Evolutionary conservation across 495 filamentous ascomycete genomes (phyloP).

Genomic region (Tricharina praecox): DNA sequence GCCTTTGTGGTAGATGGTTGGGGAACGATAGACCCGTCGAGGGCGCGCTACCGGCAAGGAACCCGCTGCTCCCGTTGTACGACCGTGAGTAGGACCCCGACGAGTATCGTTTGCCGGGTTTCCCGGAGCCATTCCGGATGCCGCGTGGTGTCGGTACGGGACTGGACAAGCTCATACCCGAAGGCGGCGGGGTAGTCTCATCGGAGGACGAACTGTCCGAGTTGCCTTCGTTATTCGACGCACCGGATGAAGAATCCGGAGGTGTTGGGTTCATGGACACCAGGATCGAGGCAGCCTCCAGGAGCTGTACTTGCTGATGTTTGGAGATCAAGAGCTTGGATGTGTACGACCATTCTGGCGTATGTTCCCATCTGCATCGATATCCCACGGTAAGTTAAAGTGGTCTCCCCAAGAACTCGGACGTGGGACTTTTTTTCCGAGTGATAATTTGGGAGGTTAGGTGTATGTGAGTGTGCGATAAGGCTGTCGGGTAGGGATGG

Average conservation of each 20-base stretch:
- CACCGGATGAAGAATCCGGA: constrained; percentile 34
- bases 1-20: constrained; percentile 18
- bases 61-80: constrained; percentile 10
- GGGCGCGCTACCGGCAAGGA: constrained; percentile 25
- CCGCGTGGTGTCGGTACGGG: constrained; percentile 23
- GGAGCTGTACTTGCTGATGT: constrained; percentile 95
- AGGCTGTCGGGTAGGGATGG: not conserved
- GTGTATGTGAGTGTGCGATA: no score
- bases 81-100: constrained; percentile 24
- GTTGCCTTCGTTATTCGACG: constrained; percentile 20
- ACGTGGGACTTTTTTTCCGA: not conserved
- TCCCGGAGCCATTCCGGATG: constrained; percentile 21
- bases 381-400: not conserved
- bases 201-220: constrained; percentile 40
- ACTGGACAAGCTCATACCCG: constrained; percentile 15
- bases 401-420: not conserved
- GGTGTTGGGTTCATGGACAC: constrained; percentile 65
- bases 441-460: not conserved
- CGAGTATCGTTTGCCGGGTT: constrained; percentile 21
- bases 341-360: constrained; percentile 92
- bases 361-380: constrained; percentile 79
- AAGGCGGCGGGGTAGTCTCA: constrained; percentile 53
- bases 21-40: constrained; percentile 18
- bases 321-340: constrained; percentile 98
- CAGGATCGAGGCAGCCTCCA: constrained; percentile 88